phyloP scores from a whole-genome alignment of 2,329 filamentous ascomycete species.

The Fonsecaea pedrosoi region DNA sequence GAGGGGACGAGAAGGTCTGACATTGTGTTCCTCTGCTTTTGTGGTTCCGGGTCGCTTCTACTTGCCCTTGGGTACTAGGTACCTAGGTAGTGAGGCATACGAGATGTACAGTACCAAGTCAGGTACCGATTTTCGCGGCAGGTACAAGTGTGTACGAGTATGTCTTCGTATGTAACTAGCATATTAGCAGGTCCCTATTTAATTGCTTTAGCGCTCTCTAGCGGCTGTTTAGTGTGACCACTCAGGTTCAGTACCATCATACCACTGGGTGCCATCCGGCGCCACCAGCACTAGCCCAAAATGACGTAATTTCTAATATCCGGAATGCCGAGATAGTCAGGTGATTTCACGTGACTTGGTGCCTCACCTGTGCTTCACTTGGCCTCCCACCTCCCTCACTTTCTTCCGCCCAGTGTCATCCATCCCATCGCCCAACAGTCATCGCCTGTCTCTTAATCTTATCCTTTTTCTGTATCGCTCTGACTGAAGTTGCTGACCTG shows the following conservation, averaged over 20 bases:
- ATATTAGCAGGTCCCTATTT: neutral
- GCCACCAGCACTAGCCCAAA: neutral
- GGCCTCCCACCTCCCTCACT: neutral
- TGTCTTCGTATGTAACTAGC: no score
- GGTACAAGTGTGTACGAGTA: no score
- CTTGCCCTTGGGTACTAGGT: neutral
- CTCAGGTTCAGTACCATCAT: neutral
- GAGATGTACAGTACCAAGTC: no score
- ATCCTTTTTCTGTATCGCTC: slow-evolving; percentile 10
- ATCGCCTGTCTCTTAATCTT: slow-evolving; percentile 9
- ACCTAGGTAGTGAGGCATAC: no score
- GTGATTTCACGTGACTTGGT: slow-evolving; percentile 15
- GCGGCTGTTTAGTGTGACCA: neutral
- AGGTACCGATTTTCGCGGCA: no score
- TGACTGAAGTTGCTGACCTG: slow-evolving; percentile 19
- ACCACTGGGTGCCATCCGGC: neutral
- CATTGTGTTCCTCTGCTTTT: slow-evolving; percentile 4
- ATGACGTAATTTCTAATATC: neutral
- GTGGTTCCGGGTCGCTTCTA: slow-evolving; percentile 7
- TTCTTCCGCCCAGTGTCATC: slow-evolving; percentile 2
- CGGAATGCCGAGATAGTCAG: slow-evolving; percentile 1
- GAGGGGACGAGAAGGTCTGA: slow-evolving; percentile 4
- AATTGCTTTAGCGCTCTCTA: neutral
- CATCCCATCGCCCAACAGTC: slow-evolving; percentile 1
- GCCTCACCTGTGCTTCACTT: neutral